Evolutionary conservation across 2,329 filamentous ascomycete species (phyloP).

Genomic region (Simplicillium sp.): DNA sequence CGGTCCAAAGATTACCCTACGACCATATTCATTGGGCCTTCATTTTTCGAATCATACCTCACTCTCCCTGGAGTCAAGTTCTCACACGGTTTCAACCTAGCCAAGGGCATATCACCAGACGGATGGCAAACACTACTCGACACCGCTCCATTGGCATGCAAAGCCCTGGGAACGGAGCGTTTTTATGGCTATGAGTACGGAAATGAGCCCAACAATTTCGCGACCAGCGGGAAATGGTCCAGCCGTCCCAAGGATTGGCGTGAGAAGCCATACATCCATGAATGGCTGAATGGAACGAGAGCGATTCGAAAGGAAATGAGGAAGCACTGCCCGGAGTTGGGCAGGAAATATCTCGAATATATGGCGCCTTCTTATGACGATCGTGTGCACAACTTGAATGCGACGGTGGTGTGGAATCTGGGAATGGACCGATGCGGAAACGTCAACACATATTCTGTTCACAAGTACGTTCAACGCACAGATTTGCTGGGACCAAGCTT

Average conservation of each 20-base stretch:
- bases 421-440: conserved; percentile 37
- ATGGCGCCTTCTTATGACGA: conserved; percentile 50
- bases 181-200: conserved; percentile 53
- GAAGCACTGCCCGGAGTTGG: conserved; percentile 37
- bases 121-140: conserved; percentile 42
- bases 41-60: conserved; percentile 53
- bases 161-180: conserved; percentile 38
- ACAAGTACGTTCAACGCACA: conserved; percentile 37
- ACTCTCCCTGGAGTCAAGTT: conserved; percentile 47
- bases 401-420: conserved; percentile 37
- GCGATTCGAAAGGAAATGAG: conserved; percentile 35
- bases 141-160: conserved; percentile 47
- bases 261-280: conserved; percentile 31
- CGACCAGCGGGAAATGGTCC: background rate
- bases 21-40: conserved; percentile 48
- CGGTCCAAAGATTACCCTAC: conserved; percentile 50
- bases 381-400: conserved; percentile 36
- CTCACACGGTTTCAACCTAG: conserved; percentile 53
- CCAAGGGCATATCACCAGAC: conserved; percentile 31
- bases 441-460: conserved; percentile 43
- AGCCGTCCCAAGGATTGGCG: conserved; percentile 2
- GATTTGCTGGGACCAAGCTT: background rate
- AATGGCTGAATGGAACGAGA: conserved; percentile 47
- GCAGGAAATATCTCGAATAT: conserved; percentile 13
- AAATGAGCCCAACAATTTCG: conserved; percentile 39